Evolutionary conservation across 805 yeast species (phyloP), one percentile per base, ranked within the genome.

Genomic region (Myxozyma sirexii): DNA sequence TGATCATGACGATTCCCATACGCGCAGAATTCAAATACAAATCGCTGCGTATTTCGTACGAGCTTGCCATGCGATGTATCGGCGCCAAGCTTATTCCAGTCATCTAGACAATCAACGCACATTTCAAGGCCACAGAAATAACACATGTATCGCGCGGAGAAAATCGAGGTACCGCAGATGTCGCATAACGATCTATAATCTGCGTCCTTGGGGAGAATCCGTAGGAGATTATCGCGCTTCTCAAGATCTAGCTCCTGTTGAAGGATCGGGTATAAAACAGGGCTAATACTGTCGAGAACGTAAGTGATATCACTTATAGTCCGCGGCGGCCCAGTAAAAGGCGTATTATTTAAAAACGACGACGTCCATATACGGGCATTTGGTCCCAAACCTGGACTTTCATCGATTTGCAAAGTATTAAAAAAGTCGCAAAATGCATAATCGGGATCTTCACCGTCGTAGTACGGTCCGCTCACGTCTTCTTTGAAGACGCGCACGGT

Each of bases 131-230:
- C 66, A 37, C 66, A 62, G 56, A 21, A 56, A 50, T 52, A 62
- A 49, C 66, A 62, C 64, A 62, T 60, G 43, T 26, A 54, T 8
- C 61, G 37, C 5, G 64, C 64, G 3, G 62, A 47, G 48, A 62
- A 62, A 31, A 62, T 24, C 17, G 56, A 56, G 13, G 65, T 56
- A 15, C 62, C 59, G 56, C 66, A 62, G 15, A 60, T 51, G 37
- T 62, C 66, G 46, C 65, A 62, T n/a, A 62, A 48, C 5, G 65
- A 61, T 23, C 63, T 55, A 42, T 61, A 58, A 21, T 58, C 63
- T 10, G 48, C 54, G 47, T 61, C 65, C 19, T 54, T 54, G 5
- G 59, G 62, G 6, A 60, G 44, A 23, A 60, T 48, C 13, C 64
- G 64, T 13, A 60, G 50, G 12, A 60, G 21, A 10, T 42, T 37